phyloP scores from a whole-genome alignment of 2,329 filamentous ascomycete species.

The Ophiobolus disseminans region DNA sequence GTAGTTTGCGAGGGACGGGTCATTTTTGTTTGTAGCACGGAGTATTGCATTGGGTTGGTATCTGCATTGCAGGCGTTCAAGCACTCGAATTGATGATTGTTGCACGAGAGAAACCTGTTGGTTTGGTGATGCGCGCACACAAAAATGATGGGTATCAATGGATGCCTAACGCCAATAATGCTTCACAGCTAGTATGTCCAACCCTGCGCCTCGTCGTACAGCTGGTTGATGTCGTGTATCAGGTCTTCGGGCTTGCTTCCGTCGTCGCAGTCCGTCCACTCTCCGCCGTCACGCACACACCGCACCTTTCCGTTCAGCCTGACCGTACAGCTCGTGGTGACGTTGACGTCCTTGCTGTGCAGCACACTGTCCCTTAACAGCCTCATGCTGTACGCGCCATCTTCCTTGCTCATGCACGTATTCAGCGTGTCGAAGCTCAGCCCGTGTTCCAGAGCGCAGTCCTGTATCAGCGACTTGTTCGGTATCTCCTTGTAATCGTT shows the following conservation, averaged over 20 bases:
- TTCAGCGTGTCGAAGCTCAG: constrained; percentile 84
- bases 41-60: constrained; percentile 17
- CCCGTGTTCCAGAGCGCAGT: constrained; percentile 90
- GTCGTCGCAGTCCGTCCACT: constrained; percentile 80
- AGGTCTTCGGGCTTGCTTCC: constrained; percentile 74
- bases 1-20: constrained; percentile 32
- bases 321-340: constrained; percentile 57
- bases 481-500: constrained; percentile 80
- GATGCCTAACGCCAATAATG: constrained; percentile 13
- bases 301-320: constrained; percentile 78
- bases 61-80: constrained; percentile 31
- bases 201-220: constrained; percentile 56
- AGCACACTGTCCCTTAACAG: constrained; percentile 73
- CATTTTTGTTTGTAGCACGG: constrained; percentile 11
- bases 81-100: not conserved
- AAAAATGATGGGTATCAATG: constrained; percentile 13
- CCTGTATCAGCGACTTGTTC: constrained; percentile 75
- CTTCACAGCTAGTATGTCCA: constrained; percentile 30
- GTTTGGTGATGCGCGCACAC: not conserved
- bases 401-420: constrained; percentile 77
- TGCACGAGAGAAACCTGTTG: constrained; percentile 1
- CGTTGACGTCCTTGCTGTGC: constrained; percentile 61
- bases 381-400: constrained; percentile 72
- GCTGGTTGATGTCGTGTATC: constrained; percentile 76
- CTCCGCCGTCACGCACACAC: constrained; percentile 79